Base-by-base conservation (phyloP, 2,329 filamentous ascomycete species). In the Xylariaceae sp. region DNA sequence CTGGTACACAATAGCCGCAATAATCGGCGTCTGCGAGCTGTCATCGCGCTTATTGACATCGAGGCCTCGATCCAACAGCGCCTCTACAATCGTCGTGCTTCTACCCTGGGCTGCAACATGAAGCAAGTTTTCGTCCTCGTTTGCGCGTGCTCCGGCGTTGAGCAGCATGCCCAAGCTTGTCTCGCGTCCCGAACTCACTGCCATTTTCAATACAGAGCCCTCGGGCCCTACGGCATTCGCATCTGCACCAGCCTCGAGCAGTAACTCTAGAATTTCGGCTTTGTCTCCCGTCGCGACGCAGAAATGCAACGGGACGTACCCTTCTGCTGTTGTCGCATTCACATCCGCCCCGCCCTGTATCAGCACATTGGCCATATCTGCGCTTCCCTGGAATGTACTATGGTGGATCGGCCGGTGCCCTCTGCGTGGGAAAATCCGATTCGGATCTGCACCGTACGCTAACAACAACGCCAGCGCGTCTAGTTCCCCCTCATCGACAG, bases 1-100 rank as follows among this genome's bases (percentile, higher is more conserved):
- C 36, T 51, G 19, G 24, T 51, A 43, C 12, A 51, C 48, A 3
- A 51, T 23, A 26, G 48, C 48, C 5, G 23, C 36, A 24, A 51
- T 51, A 24, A 51, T 41, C 24, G 48, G 48, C 17, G 48, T 51
- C 48, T 23, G 24, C 17, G 11, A 11, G 48, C 48, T 24, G n/a
- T 51, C 48, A 3, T 19, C 26, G 24, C 48, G 48, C 24, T 51
- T 31, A 17, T 51, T 43, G 6, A 51, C 37, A 19, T 41, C 48
- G 9, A 51, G 34, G 14, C 48, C 48, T 6, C 7, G 8, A 16
- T 51, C 48, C 3, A 51, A 24, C 11, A 51, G 36, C 12, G 14
- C 16, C 24, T 40, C 16, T 3, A 24, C 48, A n/a, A 51, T 51
- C 23, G 14, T 19, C 3, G 31, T 4, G 29, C 21, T 41, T 6